phyloP scores from a whole-genome alignment of 331 rosid genomes.

The Quercus tomentella region DNA sequence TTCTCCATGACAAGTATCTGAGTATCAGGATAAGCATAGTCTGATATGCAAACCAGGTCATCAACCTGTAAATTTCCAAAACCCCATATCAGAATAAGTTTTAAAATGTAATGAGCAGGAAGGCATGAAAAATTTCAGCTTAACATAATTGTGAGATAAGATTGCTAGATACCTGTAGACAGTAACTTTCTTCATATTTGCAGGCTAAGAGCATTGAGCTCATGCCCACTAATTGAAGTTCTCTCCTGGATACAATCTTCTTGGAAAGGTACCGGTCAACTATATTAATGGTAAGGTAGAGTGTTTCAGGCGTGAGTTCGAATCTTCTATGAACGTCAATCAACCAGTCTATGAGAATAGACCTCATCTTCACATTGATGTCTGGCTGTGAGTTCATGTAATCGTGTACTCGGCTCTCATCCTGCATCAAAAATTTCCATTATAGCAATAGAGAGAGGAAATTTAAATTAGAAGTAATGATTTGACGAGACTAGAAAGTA shows the following conservation, averaged over 20 bases:
- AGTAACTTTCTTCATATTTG: conserved; percentile 90
- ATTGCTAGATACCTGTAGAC: conserved; percentile 54
- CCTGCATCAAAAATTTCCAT: conserved; percentile 16
- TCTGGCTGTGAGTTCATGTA: conserved; percentile 50
- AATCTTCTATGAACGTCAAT: conserved; percentile 48
- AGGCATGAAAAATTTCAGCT: too few relatives aligned
- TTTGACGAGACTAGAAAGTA: not conserved
- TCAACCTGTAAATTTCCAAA: conserved; percentile 49
- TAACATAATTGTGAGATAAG: too few relatives aligned
- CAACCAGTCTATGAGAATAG: conserved; percentile 55
- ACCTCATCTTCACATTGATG: conserved; percentile 50
- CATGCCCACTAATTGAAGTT: conserved; percentile 52
- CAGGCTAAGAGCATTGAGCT: conserved; percentile 83
- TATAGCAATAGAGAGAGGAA: not conserved
- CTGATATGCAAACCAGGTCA: conserved; percentile 78
- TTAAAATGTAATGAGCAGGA: not conserved
- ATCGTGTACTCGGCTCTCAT: conserved; percentile 16
- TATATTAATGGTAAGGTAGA: conserved; percentile 62
- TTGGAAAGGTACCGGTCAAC: conserved; percentile 63
- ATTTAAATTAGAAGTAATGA: not conserved
- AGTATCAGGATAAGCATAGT: conserved; percentile 50
- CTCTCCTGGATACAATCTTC: conserved; percentile 43
- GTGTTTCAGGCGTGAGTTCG: conserved; percentile 66
- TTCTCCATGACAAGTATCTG: conserved; percentile 76
- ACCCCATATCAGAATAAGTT: not conserved